phyloP scores from a whole-genome alignment of 768 basidiomycete genomes.

The Suillus occidentalis region DNA sequence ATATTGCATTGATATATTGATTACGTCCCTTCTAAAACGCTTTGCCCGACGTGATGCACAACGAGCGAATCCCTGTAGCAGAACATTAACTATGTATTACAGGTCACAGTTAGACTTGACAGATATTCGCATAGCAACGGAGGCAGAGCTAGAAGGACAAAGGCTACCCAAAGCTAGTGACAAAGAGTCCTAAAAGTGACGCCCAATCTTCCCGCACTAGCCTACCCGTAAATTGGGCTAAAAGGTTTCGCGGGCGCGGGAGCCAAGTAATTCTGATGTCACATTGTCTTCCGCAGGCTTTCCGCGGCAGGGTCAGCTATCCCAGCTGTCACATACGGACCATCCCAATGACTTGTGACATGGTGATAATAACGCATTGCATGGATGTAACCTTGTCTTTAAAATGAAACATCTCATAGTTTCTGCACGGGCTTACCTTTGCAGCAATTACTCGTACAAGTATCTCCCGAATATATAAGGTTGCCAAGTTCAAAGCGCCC shows the following conservation, averaged over 20 bases:
- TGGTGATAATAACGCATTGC: neutral
- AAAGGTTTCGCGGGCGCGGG: slow-evolving; percentile 4
- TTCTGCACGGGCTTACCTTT: too few species aligned
- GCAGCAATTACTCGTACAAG: too few species aligned
- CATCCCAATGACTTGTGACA: neutral
- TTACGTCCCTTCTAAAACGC: slow-evolving; percentile 7
- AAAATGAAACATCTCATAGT: too few species aligned
- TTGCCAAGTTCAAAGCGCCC: neutral
- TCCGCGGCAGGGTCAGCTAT: neutral
- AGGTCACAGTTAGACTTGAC: neutral
- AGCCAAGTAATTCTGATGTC: neutral
- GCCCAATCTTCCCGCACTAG: slow-evolving; percentile 7
- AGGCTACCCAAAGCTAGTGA: slow-evolving; percentile 17
- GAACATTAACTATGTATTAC: neutral
- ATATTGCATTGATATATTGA: slow-evolving; percentile 13
- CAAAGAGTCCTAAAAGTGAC: slow-evolving; percentile 16
- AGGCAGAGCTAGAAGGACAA: slow-evolving; percentile 16
- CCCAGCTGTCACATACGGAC: neutral
- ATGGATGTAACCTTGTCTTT: neutral
- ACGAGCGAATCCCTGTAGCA: neutral
- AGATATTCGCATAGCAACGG: slow-evolving; percentile 21
- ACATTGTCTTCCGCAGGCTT: neutral
- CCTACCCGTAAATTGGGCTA: neutral
- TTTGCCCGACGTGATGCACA: slow-evolving; percentile 1
- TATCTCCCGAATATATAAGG: too few species aligned